phyloP scores from a whole-genome alignment of 2,329 filamentous ascomycete species.

The Capronia americana region DNA sequence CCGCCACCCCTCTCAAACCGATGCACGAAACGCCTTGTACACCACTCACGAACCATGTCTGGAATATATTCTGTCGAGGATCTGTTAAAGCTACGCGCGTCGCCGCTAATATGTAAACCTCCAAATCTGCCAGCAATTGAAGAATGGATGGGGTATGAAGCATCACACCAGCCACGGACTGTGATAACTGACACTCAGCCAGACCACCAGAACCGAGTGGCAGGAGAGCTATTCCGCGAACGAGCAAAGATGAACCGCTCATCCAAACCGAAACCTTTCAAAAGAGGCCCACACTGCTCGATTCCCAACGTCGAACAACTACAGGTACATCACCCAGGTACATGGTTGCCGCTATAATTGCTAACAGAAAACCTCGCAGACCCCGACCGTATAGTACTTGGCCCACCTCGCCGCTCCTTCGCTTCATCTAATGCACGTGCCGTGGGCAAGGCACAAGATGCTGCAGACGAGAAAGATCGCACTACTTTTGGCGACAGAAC shows the following conservation, averaged over 20 bases:
- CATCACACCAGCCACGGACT: conserved; percentile 18
- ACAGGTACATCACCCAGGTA: conserved; percentile 50
- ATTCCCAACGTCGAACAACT: conserved; percentile 55
- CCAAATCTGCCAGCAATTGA: conserved; percentile 79
- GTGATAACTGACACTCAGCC: conserved; percentile 40
- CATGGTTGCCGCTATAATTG: conserved; percentile 20
- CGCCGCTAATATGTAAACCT: conserved; percentile 83
- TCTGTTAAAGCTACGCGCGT: conserved; percentile 76
- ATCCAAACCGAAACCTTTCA: conserved; percentile 35
- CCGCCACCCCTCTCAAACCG: conserved; percentile 18
- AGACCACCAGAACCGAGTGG: conserved; percentile 51
- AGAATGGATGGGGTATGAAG: conserved; percentile 89
- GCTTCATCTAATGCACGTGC: conserved; percentile 70
- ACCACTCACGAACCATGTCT: conserved; percentile 39
- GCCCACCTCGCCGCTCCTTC: conserved; percentile 82
- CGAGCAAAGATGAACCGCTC: conserved; percentile 33
- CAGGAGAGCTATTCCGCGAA: conserved; percentile 37
- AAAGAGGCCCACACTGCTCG: conserved; percentile 50
- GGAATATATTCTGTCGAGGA: conserved; percentile 77
- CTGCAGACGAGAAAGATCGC: conserved; percentile 26
- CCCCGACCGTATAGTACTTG: conserved; percentile 81
- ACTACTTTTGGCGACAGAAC: conserved; percentile 25
- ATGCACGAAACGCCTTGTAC: conserved; percentile 24
- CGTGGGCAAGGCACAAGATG: conserved; percentile 48
- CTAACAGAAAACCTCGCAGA: conserved; percentile 45